Evolutionary conservation across 495 filamentous ascomycete species (phyloP), one percentile per base, ranked within the genome.

Genomic region (Aspergillus nanangensis): DNA sequence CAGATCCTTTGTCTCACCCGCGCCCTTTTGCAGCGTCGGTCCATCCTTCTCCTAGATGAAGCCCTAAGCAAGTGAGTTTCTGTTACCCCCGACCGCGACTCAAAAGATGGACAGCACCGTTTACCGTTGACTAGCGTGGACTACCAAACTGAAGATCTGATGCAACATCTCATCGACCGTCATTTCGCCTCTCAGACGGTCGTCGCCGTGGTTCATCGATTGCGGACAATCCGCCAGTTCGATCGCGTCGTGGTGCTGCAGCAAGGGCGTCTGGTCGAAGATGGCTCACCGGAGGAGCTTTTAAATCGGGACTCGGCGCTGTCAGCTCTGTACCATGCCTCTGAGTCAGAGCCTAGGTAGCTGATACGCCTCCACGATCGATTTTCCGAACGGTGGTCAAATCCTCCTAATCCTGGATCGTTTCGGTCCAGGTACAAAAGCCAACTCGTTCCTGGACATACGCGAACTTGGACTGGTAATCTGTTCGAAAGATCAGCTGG

Each of bases 141-240:
- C 31, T 29, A 38, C 20, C 44, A 46, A 8, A 61, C 63, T 0
- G 63, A 68, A 22, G 19, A 18, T 2, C 8, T 49, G n/a, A 65
- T 69, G 23, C 61, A 66, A 42, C 10, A 40, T 2, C 43, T 55
- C 8, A 59, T 69, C n/a, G 37, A 45, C 13, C 25, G 18, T 4
- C 51, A 52, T n/a, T 63, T 70, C 38, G 51, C 52, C 14, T 34
- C 43, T 14, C 35, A 37, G 14, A 70, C 66, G 7, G 32, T 66
- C 19, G 8, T 70, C 1, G 31, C 45, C n/a, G 58, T 70, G 37
- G 60, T 65, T 8, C 66, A 70, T 54, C 58, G 61, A 3, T 31
- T 68, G 10, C 38, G 50, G 8, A 58, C 59, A 1, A 57, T 70
- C 25, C 8, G 52, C 9, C 41, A 52, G 38, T 62, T 45, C 25